Percentiles rank a stretch among this genome's conserved stretches.
Evolutionary conservation across 202 grass and related monocot species (phyloP).

Genomic region (Saccharum hybrid): DNA sequence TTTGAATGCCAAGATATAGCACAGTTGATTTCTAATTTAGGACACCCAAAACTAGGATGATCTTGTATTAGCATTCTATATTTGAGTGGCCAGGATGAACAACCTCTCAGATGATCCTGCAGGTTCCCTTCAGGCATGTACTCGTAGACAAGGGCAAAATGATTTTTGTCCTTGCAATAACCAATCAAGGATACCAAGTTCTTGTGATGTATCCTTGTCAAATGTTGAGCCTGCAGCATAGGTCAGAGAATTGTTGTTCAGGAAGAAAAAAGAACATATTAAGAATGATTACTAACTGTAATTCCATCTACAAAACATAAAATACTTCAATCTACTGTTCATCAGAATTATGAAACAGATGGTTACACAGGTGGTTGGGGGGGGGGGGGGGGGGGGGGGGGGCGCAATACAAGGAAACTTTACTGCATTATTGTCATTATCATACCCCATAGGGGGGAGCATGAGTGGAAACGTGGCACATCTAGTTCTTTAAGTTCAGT

Average conservation of each 20-base stretch:
- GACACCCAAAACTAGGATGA: conserved; percentile 4
- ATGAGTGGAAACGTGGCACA: neutral
- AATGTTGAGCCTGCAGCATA: conserved; percentile 59
- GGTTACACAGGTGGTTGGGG: neutral
- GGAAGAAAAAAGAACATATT: neutral
- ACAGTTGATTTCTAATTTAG: conserved; percentile 15
- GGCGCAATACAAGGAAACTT: neutral
- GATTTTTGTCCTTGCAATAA: conserved; percentile 65
- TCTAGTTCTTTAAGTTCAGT: conserved; percentile 21
- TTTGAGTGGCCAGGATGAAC: conserved; percentile 24
- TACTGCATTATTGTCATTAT: neutral
- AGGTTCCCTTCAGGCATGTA: conserved; percentile 67
- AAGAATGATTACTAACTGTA: conserved; percentile 12
- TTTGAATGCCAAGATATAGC: conserved; percentile 19
- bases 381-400: neutral
- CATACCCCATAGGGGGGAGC: neutral
- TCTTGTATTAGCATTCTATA: neutral
- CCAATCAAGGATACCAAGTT: conserved; percentile 66
- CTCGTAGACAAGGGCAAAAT: conserved; percentile 67
- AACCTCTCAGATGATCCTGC: conserved; percentile 59
- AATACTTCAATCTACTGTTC: neutral
- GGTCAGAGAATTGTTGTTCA: neutral
- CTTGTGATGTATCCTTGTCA: conserved; percentile 63
- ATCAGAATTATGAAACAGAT: neutral
- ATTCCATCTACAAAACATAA: conserved; percentile 2